Conservation (phyloP, 805 yeast species). For the Jamesozyma spencerorum region DNA sequence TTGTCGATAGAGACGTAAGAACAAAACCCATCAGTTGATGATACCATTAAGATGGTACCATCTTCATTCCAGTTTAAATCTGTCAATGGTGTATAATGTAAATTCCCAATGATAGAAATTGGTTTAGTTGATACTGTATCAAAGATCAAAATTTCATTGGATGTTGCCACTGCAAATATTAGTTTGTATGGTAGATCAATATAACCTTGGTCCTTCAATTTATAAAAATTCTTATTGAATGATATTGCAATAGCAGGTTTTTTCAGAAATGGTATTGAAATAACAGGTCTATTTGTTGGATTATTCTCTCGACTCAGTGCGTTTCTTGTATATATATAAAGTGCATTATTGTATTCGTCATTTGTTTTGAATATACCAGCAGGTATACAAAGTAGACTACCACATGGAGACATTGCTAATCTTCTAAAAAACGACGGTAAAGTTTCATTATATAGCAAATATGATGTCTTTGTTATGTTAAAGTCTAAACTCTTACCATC, state of each 20-base stretch:
- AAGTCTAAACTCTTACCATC: conserved; percentile 12
- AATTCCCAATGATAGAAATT: conserved; percentile 61
- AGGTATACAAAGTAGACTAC: conserved; percentile 67
- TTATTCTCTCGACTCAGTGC: conserved; percentile 37
- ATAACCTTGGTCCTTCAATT: conserved; percentile 25
- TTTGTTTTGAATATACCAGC: conserved; percentile 49
- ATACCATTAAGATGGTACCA: conserved; percentile 59
- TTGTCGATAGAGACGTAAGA: conserved; percentile 51
- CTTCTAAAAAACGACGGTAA: conserved; percentile 86
- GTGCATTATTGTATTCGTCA: conserved; percentile 47
- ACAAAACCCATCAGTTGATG: conserved; percentile 91
- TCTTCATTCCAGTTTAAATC: conserved; percentile 79
- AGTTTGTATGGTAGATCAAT: conserved; percentile 66
- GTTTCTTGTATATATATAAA: conserved; percentile 65
- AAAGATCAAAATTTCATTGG: conserved; percentile 71
- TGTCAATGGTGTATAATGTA: conserved; percentile 84
- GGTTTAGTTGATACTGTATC: conserved; percentile 68
- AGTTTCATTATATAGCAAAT: conserved; percentile 74
- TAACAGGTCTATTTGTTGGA: conserved; percentile 49
- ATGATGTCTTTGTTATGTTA: conserved; percentile 29
- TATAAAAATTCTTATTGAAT: conserved; percentile 60
- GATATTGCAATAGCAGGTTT: conserved; percentile 79
- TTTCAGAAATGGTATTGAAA: conserved; percentile 67
- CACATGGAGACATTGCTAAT: conserved; percentile 83
- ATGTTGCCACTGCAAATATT: conserved; percentile 89